Conservation (phyloP, 345 rosid species). For the Luvunga scandens region DNA sequence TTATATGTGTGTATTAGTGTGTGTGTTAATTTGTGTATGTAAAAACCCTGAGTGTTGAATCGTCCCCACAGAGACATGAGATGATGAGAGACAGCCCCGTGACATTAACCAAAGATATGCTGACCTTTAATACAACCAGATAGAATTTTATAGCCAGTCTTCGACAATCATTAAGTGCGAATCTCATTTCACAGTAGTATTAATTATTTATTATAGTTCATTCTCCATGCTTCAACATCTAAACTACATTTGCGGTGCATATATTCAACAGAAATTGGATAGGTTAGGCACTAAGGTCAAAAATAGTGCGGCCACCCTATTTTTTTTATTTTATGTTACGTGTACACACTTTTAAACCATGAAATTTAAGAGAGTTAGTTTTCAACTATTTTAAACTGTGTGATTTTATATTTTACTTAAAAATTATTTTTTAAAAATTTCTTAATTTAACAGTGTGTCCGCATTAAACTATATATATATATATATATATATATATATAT, state of each 20-base stretch:
- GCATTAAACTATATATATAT: no score
- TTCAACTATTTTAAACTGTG: no score
- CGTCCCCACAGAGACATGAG: neutral
- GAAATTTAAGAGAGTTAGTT: no score
- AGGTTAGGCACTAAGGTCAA: neutral
- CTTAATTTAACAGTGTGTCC: no score
- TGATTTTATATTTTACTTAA: no score
- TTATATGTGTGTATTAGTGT: no score
- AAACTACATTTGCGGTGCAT: neutral
- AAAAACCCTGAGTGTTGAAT: neutral
- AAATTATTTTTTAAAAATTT: no score
- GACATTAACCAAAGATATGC: slow-evolving; percentile 16
- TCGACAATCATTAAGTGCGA: neutral
- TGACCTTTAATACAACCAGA: slow-evolving; percentile 20
- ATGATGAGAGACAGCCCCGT: neutral
- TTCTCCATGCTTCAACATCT: neutral
- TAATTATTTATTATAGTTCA: neutral
- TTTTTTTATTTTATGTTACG: no score
- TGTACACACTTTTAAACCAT: no score
- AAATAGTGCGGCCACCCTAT: no score
- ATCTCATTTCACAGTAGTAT: neutral
- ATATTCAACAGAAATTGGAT: neutral
- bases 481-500: neutral
- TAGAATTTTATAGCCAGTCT: slow-evolving; percentile 7
- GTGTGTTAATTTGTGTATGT: neutral